Percentiles rank a stretch among this genome's conserved stretches.
phyloP scores from a whole-genome alignment of 2,329 filamentous ascomycete genomes.

The Diaporthe vaccinii region DNA sequence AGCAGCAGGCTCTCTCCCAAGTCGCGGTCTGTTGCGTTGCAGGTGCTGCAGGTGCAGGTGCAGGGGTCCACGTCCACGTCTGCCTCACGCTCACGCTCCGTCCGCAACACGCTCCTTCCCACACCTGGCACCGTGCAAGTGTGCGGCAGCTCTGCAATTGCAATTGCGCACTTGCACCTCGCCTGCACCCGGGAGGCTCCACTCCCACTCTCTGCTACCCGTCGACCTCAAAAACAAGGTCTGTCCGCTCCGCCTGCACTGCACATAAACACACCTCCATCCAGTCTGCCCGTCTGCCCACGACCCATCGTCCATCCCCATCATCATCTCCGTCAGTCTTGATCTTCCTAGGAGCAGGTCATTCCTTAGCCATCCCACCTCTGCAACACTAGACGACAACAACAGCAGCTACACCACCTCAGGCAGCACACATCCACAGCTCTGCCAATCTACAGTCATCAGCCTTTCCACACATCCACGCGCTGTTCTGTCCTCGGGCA shows the following conservation, averaged over 20 bases:
- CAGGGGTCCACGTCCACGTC: slow-evolving; percentile 36
- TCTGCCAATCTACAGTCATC: slow-evolving; percentile 12
- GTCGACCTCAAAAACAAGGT: slow-evolving; percentile 36
- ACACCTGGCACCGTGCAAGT: slow-evolving; percentile 27
- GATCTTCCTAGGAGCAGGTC: slow-evolving; percentile 35
- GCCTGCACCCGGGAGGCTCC: slow-evolving; percentile 6
- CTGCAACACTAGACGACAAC: slow-evolving; percentile 26
- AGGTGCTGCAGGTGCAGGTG: slow-evolving; percentile 26
- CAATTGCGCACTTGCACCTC: slow-evolving; percentile 19
- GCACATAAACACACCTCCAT: slow-evolving; percentile 34
- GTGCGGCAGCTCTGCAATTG: slow-evolving; percentile 19
- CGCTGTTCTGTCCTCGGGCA: slow-evolving; percentile 21
- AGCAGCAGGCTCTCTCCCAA: slow-evolving; percentile 2
- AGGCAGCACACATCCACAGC: slow-evolving; percentile 22
- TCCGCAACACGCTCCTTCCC: slow-evolving; percentile 36
- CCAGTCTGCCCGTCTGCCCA: slow-evolving; percentile 34
- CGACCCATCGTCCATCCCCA: slow-evolving; percentile 11
- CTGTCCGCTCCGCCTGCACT: slow-evolving; percentile 35
- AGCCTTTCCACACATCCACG: slow-evolving; percentile 16
- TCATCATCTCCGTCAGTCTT: slow-evolving; percentile 34
- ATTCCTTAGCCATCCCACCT: slow-evolving; percentile 24
- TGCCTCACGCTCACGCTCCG: slow-evolving; percentile 31
- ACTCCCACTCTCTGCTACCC: slow-evolving; percentile 35
- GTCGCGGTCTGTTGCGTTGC: slow-evolving; percentile 29
- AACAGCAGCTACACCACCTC: slow-evolving; percentile 28